Evolutionary conservation across 371 early-diverging fungal species (phyloP).

Genomic region (Gilbertella persicaria): DNA sequence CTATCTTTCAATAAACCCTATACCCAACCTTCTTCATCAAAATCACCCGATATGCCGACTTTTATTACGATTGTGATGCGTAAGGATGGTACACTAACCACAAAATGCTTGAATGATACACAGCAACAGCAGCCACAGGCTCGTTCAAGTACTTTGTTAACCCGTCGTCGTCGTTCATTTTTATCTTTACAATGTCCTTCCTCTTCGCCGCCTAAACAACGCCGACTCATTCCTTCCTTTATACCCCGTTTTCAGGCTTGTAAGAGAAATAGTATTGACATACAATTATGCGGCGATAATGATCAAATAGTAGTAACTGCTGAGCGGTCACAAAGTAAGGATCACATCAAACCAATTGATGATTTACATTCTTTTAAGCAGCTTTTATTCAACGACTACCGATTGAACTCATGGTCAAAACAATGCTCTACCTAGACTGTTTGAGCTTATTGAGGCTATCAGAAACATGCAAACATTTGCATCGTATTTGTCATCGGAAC

Average conservation of each 20-base stretch:
- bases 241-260: conserved; percentile 18
- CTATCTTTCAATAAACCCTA: conserved; percentile 16
- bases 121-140: background rate
- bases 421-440: conserved; percentile 14
- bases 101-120: conserved; percentile 20
- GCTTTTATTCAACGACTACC: conserved; percentile 14
- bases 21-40: conserved; percentile 5
- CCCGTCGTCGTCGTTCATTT: conserved; percentile 18
- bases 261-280: background rate
- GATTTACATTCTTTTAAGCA: no score
- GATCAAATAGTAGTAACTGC: background rate
- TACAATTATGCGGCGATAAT: background rate
- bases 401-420: conserved; percentile 14
- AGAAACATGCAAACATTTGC: conserved; percentile 17
- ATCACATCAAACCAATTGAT: no score
- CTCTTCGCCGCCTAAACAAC: conserved; percentile 24
- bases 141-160: background rate
- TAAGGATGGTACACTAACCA: conserved; percentile 29
- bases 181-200: conserved; percentile 5
- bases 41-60: conserved; percentile 14
- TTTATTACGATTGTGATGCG: conserved; percentile 25
- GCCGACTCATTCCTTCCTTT: conserved; percentile 15
- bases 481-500: conserved; percentile 7
- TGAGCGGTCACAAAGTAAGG: conserved; percentile 7
- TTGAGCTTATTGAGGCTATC: conserved; percentile 11